Evolutionary conservation across 257 asterid genomes (phyloP), one percentile per base, ranked within the genome.

Genomic region (Perilla frutescens): DNA sequence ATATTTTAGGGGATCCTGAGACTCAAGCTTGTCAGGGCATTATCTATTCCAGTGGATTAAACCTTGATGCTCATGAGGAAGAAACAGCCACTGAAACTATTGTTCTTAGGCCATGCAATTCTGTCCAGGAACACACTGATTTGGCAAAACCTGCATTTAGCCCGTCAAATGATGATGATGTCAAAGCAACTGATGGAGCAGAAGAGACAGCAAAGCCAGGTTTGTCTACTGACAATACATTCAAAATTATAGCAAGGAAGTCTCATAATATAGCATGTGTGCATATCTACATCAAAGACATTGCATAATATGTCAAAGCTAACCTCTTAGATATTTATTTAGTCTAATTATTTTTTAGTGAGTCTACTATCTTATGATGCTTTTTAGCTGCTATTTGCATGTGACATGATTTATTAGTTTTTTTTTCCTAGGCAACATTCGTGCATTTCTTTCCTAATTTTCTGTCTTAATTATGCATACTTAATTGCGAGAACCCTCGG

Each of bases 31-130:
- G 70, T 69, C 65, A 71, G 73, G 87, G 78, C 77, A 70, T 65
- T 51, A 26, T 50, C 13, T 75, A 81, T 67, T 48, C 81, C 1
- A 63, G 80, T 7, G 51, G 36, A 62, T 60, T 80, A 62, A 69
- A 82, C 73, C 74, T 63, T 61, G 78, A 67, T 62, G 70, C 72
- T 56, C 72, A 68, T 61, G 86, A 76, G 55, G 77, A 70, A 72
- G 82, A 66, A 61, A 36, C 70, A 58, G 71, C 66, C 37, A 70
- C 53, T 67, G 88, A 76, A 55, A 72, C 73, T 63, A 77, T 45
- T 29, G 14, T 80, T 80, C 84, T 87, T 73, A 84, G 78, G 79
- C 89, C 85, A 64, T 92, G 90, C 68, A 84, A 70, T 75, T 65
- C 91, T 71, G 67, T 45, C 67, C 55, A 67, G 77, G 81, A 68